A percentile compares a stretch with the other conserved stretches of the same genome.
Conservation (phyloP, 2,329 filamentous ascomycete species). For the Aspergillus pseudonomiae region DNA sequence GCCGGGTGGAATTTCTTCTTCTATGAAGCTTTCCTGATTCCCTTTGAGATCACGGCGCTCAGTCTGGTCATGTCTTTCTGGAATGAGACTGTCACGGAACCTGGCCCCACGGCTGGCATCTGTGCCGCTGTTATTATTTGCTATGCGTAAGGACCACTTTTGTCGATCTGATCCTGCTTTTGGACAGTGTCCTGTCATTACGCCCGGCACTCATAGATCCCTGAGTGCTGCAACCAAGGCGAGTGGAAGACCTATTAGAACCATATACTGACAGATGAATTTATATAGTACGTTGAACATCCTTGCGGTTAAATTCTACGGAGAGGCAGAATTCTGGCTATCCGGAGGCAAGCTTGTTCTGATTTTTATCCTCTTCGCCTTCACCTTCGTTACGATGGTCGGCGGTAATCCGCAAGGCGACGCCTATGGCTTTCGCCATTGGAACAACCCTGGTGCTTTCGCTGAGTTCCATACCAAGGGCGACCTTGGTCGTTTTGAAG, state of each 20-base stretch:
- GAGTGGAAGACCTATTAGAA: background rate
- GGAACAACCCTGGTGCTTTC: conserved; percentile 67
- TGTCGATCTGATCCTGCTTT: background rate
- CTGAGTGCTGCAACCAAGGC: background rate
- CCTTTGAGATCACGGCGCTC: conserved; percentile 47
- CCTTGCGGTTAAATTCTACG: conserved; percentile 69
- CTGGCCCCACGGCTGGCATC: conserved; percentile 38
- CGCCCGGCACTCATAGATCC: no score
- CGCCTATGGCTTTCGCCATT: conserved; percentile 70
- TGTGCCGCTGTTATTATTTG: conserved; percentile 28
- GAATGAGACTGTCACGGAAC: conserved; percentile 35
- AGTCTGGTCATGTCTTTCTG: conserved; percentile 45
- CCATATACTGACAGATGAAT: background rate
- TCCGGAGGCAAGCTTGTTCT: conserved; percentile 64
- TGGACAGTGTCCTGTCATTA: no score
- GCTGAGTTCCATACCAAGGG: conserved; percentile 64
- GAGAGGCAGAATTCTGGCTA: conserved; percentile 61
- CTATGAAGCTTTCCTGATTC: conserved; percentile 43
- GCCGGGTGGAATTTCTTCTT: conserved; percentile 54
- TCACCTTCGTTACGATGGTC: conserved; percentile 79
- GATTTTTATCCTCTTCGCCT: conserved; percentile 68
- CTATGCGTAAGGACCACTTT: conserved; percentile 26
- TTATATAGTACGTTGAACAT: conserved; percentile 61
- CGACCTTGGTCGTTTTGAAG: conserved; percentile 57
- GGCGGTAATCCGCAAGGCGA: conserved; percentile 74